Percentiles rank a stretch among this genome's conserved stretches.
These are phyloP conservation scores for Dorcoceras hygrometricum DNA, from an alignment of 257 asterid species.

Conservation along the genomic window DNA sequence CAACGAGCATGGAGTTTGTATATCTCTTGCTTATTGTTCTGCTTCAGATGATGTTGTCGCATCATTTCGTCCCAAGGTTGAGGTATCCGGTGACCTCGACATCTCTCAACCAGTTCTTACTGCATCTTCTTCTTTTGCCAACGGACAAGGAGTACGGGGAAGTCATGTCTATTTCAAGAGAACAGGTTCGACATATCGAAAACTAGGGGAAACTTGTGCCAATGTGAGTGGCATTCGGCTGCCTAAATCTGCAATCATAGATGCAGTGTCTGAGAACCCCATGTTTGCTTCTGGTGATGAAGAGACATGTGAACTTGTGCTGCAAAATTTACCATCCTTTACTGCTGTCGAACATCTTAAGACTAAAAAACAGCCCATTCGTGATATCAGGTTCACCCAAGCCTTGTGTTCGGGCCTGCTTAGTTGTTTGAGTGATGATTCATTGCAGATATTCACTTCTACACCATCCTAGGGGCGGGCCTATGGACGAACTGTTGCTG, in stretches of 20 bases:
- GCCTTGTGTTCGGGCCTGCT: constrained; percentile 43
- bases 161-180: constrained; percentile 58
- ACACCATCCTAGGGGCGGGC: constrained; percentile 40
- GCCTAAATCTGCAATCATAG: constrained; percentile 67
- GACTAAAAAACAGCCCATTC: constrained; percentile 42
- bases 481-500: not conserved
- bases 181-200: constrained; percentile 46
- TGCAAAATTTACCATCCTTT: constrained; percentile 67
- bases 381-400: constrained; percentile 56
- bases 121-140: constrained; percentile 30
- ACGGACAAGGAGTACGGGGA: constrained; percentile 52
- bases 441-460: constrained; percentile 48
- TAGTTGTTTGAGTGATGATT: constrained; percentile 63
- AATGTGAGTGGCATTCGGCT: constrained; percentile 60
- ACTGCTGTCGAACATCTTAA: constrained; percentile 40
- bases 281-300: constrained; percentile 75
- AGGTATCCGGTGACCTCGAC: constrained; percentile 28
- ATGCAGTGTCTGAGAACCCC: constrained; percentile 39
- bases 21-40: constrained; percentile 70
- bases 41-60: constrained; percentile 62
- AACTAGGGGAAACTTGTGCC: constrained; percentile 46
- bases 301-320: constrained; percentile 44
- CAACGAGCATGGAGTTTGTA: constrained; percentile 76
- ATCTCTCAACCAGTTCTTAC: constrained; percentile 47
- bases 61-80: constrained; percentile 86